phyloP scores from a whole-genome alignment of 345 rosid species.

The Citrus sp. region DNA sequence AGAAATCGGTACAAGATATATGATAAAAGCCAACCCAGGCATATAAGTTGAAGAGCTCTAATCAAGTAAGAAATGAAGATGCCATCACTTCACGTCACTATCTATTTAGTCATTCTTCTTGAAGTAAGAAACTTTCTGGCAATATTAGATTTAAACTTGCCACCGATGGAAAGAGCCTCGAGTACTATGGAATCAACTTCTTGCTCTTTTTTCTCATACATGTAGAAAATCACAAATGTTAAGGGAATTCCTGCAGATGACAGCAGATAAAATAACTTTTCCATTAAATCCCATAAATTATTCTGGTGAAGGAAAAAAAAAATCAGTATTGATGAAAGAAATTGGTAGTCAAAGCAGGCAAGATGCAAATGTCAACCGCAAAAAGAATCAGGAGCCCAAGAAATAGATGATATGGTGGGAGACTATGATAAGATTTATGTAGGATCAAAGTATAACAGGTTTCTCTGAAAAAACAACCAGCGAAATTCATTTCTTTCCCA shows the following conservation, averaged over 20 bases:
- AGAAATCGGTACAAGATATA: neutral
- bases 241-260: conserved; percentile 58
- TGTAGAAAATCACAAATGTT: conserved; percentile 45
- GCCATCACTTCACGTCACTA: neutral
- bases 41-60: conserved; percentile 1
- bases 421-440: neutral
- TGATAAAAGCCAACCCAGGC: neutral
- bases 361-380: neutral
- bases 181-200: conserved; percentile 51
- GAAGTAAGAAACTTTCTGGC: conserved; percentile 31
- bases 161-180: conserved; percentile 36
- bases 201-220: conserved; percentile 65
- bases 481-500: neutral
- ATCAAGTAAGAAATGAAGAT: neutral
- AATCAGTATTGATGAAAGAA: neutral
- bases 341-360: neutral
- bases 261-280: neutral
- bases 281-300: neutral
- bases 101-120: conserved; percentile 43
- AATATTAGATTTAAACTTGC: conserved; percentile 46
- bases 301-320: conserved; percentile 1
- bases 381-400: neutral
- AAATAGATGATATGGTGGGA: neutral
- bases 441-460: neutral
- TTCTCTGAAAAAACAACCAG: neutral